Evolutionary conservation across 805 yeast species (phyloP), one percentile per base, ranked within the genome.

Genomic region (Ogataea populi-albae): DNA sequence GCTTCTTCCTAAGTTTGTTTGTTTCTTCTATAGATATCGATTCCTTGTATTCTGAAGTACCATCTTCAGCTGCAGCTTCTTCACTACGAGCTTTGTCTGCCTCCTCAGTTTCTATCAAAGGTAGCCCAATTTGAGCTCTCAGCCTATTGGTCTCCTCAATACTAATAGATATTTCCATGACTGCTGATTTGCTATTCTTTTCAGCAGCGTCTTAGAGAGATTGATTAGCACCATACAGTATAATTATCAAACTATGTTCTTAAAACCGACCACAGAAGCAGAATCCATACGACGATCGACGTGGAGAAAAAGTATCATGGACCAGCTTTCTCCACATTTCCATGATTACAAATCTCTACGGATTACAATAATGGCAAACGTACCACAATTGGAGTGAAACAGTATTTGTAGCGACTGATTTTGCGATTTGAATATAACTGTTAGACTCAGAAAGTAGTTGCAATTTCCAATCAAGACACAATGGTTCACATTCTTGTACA

Each of bases 21-120:
- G 79, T 73, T 37, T 73, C 78, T 34, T 63, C 69, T 4, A 73
- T 37, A 1, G 73, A 64, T 22, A 69, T 25, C 1, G 43, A 35
- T 18, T 37, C 32, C n/a, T n/a, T n/a, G n/a, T n/a, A n/a, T n/a
- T n/a, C n/a, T 8, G 28, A 25, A 8, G 28, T 9, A 25, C 9
- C 28, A n/a, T n/a, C n/a, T n/a, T n/a, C n/a, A 7, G 28, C 11
- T 12, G 11, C 28, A 8, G 11, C 8, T 17, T 25, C 15, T 9
- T 25, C 28, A 9, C 14, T 25, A 12, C n/a, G 15, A 11, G 17
- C 31, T 15, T n/a, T 17, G 11, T 16, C 21, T 4, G 17, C 27
- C 4, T 25, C 15, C 28, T 8, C 14, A 7, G 9, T 22, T 5
- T 24, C 30, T 11, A 46, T 46, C 18, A 41, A 30, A 8, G 46